phyloP scores from a whole-genome alignment of 2,329 filamentous ascomycete species.

The Gremmenia infestans region DNA sequence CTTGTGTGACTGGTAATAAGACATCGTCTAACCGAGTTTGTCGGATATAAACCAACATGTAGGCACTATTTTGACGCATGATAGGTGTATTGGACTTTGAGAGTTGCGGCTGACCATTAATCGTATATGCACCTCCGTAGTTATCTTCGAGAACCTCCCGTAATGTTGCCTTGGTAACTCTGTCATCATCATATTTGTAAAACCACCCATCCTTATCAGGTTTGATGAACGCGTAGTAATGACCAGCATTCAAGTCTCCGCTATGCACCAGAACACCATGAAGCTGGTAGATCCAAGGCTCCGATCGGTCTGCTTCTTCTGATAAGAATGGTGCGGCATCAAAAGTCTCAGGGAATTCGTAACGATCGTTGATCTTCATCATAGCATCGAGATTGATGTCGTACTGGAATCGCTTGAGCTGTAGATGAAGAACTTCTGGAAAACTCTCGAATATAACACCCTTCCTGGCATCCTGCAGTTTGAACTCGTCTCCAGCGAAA shows the following conservation, averaged over 20 bases:
- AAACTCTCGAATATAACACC: slow-evolving; percentile 96
- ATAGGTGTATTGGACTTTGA: slow-evolving; percentile 50
- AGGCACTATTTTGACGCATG: slow-evolving; percentile 75
- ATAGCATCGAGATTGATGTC: slow-evolving; percentile 93
- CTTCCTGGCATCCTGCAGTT: slow-evolving; percentile 94
- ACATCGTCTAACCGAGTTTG: slow-evolving; percentile 81
- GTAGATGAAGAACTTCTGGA: slow-evolving; percentile 87
- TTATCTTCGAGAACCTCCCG: slow-evolving; percentile 94
- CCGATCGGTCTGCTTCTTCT: slow-evolving; percentile 78
- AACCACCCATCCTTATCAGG: slow-evolving; percentile 90
- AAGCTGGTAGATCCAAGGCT: slow-evolving; percentile 86
- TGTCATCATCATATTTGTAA: slow-evolving; percentile 96
- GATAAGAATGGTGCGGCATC: slow-evolving; percentile 85
- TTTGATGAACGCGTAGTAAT: slow-evolving; percentile 97
- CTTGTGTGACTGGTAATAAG: slow-evolving; percentile 67
- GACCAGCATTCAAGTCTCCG: slow-evolving; percentile 91
- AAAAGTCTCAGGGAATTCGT: slow-evolving; percentile 81
- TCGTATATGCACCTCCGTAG: slow-evolving; percentile 78
- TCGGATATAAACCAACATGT: slow-evolving; percentile 98
- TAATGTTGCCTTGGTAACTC: slow-evolving; percentile 88
- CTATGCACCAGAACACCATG: slow-evolving; percentile 96
- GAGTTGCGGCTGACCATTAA: slow-evolving; percentile 42
- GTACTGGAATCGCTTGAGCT: slow-evolving; percentile 97
- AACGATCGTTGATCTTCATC: slow-evolving; percentile 97
- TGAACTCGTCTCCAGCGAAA: slow-evolving; percentile 82